phyloP scores from a whole-genome alignment of 2,329 filamentous ascomycete genomes.

The Botryotinia convoluta region DNA sequence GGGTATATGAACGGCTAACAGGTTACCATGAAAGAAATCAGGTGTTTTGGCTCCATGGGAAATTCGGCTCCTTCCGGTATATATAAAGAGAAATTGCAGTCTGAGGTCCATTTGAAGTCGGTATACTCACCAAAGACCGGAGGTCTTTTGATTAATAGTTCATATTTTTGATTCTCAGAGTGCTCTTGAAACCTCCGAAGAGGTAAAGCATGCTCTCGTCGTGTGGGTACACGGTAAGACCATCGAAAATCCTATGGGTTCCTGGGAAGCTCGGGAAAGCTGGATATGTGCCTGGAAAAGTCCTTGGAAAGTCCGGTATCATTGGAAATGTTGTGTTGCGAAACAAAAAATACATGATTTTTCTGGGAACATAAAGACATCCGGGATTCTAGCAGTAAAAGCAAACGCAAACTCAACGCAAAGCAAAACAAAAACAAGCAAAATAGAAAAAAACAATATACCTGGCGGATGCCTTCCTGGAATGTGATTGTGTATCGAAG shows the following conservation, averaged over 20 bases:
- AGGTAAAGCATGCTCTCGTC: slow-evolving; percentile 5
- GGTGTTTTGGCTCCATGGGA: background rate
- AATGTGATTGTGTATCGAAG: slow-evolving; percentile 32
- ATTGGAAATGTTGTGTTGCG: slow-evolving; percentile 22
- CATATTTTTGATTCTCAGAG: slow-evolving; percentile 17
- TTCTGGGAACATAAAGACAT: slow-evolving; percentile 34
- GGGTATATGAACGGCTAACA: background rate
- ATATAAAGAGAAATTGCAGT: slow-evolving; percentile 15
- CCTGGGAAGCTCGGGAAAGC: slow-evolving; percentile 4
- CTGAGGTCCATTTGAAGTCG: slow-evolving; percentile 11
- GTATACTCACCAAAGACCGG: slow-evolving; percentile 17
- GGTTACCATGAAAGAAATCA: slow-evolving; percentile 5
- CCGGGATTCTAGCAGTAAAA: slow-evolving; percentile 17
- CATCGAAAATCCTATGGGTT: slow-evolving; percentile 6
- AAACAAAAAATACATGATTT: slow-evolving; percentile 31
- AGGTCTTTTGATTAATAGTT: slow-evolving; percentile 15
- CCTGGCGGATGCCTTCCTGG: slow-evolving; percentile 38
- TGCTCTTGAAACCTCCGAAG: slow-evolving; percentile 3
- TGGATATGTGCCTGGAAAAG: slow-evolving; percentile 13
- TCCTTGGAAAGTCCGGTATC: slow-evolving; percentile 19
- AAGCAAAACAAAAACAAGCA: slow-evolving; percentile 28
- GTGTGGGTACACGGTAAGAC: slow-evolving; percentile 14
- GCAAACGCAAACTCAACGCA: slow-evolving; percentile 22
- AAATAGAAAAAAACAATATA: slow-evolving; percentile 35
- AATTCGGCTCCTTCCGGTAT: slow-evolving; percentile 6